Base-by-base conservation (phyloP, 192 early-diverging fungal genomes). In the Coemansia sp. region DNA sequence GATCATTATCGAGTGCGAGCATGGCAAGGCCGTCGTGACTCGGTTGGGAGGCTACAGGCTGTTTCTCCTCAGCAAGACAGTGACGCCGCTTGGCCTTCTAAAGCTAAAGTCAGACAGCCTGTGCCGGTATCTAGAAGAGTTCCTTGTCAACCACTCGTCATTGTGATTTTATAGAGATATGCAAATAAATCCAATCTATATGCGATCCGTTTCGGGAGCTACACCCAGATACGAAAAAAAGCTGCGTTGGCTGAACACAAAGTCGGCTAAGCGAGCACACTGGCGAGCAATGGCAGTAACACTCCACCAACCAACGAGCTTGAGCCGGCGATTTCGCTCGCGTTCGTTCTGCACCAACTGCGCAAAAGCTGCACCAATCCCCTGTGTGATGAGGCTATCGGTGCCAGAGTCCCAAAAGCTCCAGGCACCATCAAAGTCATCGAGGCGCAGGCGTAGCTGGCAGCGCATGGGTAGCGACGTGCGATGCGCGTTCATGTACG, bases 351-450 rank as follows among this genome's bases (percentile, higher is more conserved):
- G 67, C 0, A 91, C 93, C 17, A 97, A 75, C 63, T 87, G 81
- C 0, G 89, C 89, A 82, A 97, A 87, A 0, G 91, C 93, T 19
- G 91, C 87, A 19, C 97, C 96, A 21, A 96, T 79, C 58, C 93
- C 91, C 61, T 93, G 91, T 0, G 89, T 88, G 13, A 96, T 84
- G 14, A 89, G 78, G 28, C 87, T 88, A 44, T 91, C 88, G 59
- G 97, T 67, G 3, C 88, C 89, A 3, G 93, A 92, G 55, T 94
- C 91, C 77, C 92, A 94, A 17, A 94, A 84, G 11, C 91, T 92
- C 97, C 97, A 99, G 0, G 95, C 88, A 23, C 96, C 96, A 73
- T 96, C 90, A 80, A 96, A 97, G 66, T 96, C 91, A 43, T 85
- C 92, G 33, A 91, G 53, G 57, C 90, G 86, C 80, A 95, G 86